Base-by-base conservation (phyloP, 345 rosid genomes). In the Excoecaria agallocha region DNA sequence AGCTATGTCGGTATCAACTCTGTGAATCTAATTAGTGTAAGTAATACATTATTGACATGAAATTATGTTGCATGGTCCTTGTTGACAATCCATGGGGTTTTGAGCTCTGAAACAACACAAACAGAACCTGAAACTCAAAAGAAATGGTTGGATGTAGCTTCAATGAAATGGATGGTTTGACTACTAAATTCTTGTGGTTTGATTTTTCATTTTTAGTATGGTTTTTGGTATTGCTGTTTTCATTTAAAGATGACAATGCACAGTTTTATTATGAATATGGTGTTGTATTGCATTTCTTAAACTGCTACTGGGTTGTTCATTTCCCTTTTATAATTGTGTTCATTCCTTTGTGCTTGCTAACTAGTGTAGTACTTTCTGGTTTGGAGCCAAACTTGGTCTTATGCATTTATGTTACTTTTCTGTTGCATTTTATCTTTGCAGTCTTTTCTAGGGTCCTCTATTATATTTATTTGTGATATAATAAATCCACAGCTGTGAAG, bases 361-460 rank as follows among this genome's bases (percentile, higher is more conserved):
- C 30, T 0, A 17, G 35, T 48, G 35, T 12, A 50, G 39, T 13
- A 52, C 8, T 52, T 55, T 54, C 54, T 76, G 38, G 8, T 35
- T 37, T 30, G 24, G 22, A 30, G 6, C 19, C 13, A 20, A 25
- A 17, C 8, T 39, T 19, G 3, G 5, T 30, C 49, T 41, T 70
- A 45, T 62, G 17, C 57, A 25, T 55, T 20, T 22, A 37, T 30
- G 12, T 13, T 59, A 50, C 16, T 58, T 58, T 16, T 39, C 51
- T 19, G 16, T 48, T 59, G 25, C 38, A 12, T 43, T 43, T 35
- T 51, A 30, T 73, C 12, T 38, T 54, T 13, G 51, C 43, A 41
- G 35, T 45, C 69, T 62, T 10, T 52, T 61, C 52, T 61, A 51
- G 30, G 45, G 60, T n/a, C 65, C 72, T 57, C 24, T 60, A 63